Conservation (phyloP, 441 rosid species). For the Bocquillonia castaneifolia region DNA sequence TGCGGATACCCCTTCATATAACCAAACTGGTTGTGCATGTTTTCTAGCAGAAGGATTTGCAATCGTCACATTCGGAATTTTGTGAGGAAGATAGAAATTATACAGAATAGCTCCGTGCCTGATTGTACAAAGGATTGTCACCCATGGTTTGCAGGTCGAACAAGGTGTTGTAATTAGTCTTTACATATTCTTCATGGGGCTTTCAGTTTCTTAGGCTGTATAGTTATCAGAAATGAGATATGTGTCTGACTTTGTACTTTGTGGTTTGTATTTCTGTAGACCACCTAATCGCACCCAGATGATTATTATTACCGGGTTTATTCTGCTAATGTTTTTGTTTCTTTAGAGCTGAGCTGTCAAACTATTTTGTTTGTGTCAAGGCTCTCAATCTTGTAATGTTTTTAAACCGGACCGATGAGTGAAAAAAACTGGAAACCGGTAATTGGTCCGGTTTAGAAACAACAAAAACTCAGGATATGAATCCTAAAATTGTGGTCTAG, state of each 20-base stretch:
- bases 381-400: no score
- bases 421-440: no score
- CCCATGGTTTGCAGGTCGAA: background rate
- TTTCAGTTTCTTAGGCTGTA: background rate
- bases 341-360: no score
- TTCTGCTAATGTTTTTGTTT: no score
- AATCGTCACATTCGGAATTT: background rate
- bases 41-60: background rate
- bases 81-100: background rate
- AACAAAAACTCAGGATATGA: no score
- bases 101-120: background rate
- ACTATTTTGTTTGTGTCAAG: no score
- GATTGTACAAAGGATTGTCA: background rate
- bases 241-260: background rate
- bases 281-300: background rate
- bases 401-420: no score
- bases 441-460: no score
- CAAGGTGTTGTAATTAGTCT: background rate
- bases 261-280: background rate
- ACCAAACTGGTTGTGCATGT: background rate
- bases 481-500: no score
- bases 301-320: background rate
- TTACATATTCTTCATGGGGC: background rate
- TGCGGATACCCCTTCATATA: background rate
- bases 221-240: background rate